Base-by-base conservation (phyloP, 257 asterid species). In the Penstemon davidsonii region DNA sequence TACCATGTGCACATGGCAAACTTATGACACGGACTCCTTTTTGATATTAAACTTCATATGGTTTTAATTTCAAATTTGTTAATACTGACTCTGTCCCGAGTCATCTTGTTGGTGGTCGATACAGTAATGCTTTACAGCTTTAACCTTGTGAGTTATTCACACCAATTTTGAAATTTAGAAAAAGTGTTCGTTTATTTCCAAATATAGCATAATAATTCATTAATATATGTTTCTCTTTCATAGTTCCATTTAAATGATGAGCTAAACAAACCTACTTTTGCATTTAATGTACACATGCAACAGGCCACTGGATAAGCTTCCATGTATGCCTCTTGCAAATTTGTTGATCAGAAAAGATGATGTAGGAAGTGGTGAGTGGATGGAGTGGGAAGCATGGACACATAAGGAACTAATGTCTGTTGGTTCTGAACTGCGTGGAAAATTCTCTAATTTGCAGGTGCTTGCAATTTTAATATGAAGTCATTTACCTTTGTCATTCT, bases 331-430 rank as follows among this genome's bases (percentile, higher is more conserved):
- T 3, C 74, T 88, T 40, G 63, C 64, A 64, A 85, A 76, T 19
- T 59, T 73, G 55, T 49, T 47, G 39, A 58, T 49, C 18, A 15
- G 18, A 60, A 68, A 78, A 64, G 78, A 60, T 52, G 74, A 72
- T 69, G 64, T 37, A 70, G 78, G 57, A 37, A 66, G 62, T 65
- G 72, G 73, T 73, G 69, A 73, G 76, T 82, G 82, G 91, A 67
- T 64, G 66, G 85, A 87, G 70, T 93, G 99, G 99, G 97, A 94
- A 79, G 73, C 76, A 64, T 91, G 97, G 96, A 90, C 96, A 66
- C 85, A 68, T 47, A 83, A 80, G 79, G 97, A 94, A 67, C 79
- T 91, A 33, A 82, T 82, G 87, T 86, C 93, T 55, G 85, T 79
- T 79, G 97, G 96, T 78, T 86, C 99, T 54, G 97, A 91, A 40